A percentile compares a stretch with the other conserved stretches of the same genome.
phyloP scores from a whole-genome alignment of 2,329 filamentous ascomycete genomes.

The Cladosporium sp. region DNA sequence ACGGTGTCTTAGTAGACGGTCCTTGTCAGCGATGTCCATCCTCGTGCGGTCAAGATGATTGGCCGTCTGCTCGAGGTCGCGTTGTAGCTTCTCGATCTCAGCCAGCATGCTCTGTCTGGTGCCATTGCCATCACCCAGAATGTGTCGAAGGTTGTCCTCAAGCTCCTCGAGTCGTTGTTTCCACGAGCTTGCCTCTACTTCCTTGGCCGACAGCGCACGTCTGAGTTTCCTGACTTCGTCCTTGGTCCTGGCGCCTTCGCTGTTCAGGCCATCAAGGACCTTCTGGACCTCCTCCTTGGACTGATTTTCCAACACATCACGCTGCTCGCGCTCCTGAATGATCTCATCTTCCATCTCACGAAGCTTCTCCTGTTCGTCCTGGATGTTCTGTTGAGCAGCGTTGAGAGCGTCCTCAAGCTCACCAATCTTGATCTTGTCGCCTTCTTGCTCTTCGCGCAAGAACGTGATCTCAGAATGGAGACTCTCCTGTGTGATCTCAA shows the following conservation, averaged over 20 bases:
- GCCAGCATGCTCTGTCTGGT: constrained; percentile 83
- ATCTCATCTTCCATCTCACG: constrained; percentile 62
- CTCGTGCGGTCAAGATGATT: constrained; percentile 79
- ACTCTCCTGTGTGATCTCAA: constrained; percentile 89
- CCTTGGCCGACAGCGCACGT: constrained; percentile 77
- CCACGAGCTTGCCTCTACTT: constrained; percentile 87
- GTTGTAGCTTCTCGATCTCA: constrained; percentile 79
- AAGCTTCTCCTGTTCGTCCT: constrained; percentile 75
- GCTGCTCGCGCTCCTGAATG: constrained; percentile 76
- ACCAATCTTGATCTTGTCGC: constrained; percentile 96
- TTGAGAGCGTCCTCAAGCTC: constrained; percentile 84
- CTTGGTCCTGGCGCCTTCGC: constrained; percentile 76
- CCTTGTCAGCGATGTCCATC: constrained; percentile 81
- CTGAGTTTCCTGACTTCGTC: constrained; percentile 81
- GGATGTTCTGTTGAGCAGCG: constrained; percentile 73
- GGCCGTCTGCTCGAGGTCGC: constrained; percentile 80
- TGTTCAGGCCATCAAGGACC: constrained; percentile 88
- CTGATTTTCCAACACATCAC: constrained; percentile 79
- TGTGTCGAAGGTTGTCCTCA: constrained; percentile 82
- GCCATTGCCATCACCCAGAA: constrained; percentile 82
- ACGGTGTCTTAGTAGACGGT: constrained; percentile 83
- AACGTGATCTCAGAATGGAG: constrained; percentile 92
- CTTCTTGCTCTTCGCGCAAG: constrained; percentile 92
- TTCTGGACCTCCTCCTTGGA: constrained; percentile 96
- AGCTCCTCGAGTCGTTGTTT: constrained; percentile 87